Conservation (phyloP, 2,329 filamentous ascomycete genomes). For the Alternaria angustiovoidea region DNA sequence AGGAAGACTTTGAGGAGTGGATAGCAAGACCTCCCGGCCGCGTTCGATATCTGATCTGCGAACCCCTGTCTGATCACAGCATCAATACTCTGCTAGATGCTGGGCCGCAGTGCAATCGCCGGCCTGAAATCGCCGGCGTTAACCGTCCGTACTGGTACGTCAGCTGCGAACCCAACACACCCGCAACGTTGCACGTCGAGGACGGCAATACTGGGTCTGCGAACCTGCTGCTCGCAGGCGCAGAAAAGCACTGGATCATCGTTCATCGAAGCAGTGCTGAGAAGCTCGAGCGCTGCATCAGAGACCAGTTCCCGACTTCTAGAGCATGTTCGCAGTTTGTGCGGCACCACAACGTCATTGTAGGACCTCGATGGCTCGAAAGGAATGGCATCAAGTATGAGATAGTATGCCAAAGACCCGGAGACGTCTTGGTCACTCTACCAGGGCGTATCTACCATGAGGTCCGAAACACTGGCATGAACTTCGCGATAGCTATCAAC, state of each 20-base stretch:
- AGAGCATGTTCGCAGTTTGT: constrained; percentile 18
- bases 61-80: constrained; percentile 4
- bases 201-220: constrained; percentile 15
- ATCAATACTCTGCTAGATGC: constrained; percentile 16
- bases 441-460: constrained; percentile 15
- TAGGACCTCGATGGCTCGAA: constrained; percentile 12
- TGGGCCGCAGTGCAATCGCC: constrained; percentile 1
- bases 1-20: constrained; percentile 10
- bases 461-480: constrained; percentile 15
- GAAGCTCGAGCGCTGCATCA: constrained; percentile 9
- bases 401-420: constrained; percentile 6
- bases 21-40: constrained; percentile 2
- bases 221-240: constrained; percentile 18
- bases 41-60: constrained; percentile 10
- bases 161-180: constrained; percentile 5
- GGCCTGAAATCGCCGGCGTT: constrained; percentile 13
- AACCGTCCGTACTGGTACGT: constrained; percentile 19
- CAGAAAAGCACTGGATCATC: constrained; percentile 20
- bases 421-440: constrained; percentile 17
- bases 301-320: background rate
- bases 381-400: constrained; percentile 12
- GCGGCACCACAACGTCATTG: constrained; percentile 12
- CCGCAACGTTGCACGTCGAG: constrained; percentile 13
- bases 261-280: constrained; percentile 11
- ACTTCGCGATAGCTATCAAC: constrained; percentile 19